Base-by-base conservation (phyloP, 495 filamentous ascomycete species). In the Aspergillus diversus region DNA sequence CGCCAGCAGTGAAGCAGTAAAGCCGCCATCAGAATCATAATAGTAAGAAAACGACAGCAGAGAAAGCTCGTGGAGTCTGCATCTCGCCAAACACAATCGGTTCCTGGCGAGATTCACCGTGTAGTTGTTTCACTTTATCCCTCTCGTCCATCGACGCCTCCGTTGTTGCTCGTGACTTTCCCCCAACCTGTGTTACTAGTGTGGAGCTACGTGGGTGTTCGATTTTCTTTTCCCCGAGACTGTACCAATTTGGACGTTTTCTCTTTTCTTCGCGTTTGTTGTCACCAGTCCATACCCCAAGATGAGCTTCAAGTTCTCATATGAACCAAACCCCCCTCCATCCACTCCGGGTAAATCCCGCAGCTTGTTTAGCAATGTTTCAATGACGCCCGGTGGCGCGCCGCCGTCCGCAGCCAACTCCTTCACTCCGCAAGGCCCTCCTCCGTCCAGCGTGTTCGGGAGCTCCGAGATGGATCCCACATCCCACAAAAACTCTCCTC, bases 361-460 rank as follows among this genome's bases (percentile, higher is more conserved):
- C 53, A 76, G 75, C 55, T 66, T 77, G 15, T 74, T 78, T 60
- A 73, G 75, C 57, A 75, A 87, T 69, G 81, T 86, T 35, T 93
- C 92, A 0, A 93, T 89, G 1, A 94, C 92, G 21, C 92, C 92
- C 49, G 86, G 87, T 32, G 90, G 87, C 9, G 86, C 84, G 52
- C 92, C 92, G 13, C 90, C 90, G 27, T 87, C 86, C 4, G 85
- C 84, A 39, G 76, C 83, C 9, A 79, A 80, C 21, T 92, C 91
- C 34, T 92, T 92, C 72, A 92, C 89, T 33, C 91, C 92, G 11
- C 85, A 83, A 61, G 90, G 88, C 34, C 85, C 82, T 32, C 90
- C 90, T 17, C 83, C 85, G 27, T 87, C 84, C 7, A 84, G 83
- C 9, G 73, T 85, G 59, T 83, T 90, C 56, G 87, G 87, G 35